Evolutionary conservation across 306 rosid species (phyloP).

Genomic region (Carpinus fangiana): DNA sequence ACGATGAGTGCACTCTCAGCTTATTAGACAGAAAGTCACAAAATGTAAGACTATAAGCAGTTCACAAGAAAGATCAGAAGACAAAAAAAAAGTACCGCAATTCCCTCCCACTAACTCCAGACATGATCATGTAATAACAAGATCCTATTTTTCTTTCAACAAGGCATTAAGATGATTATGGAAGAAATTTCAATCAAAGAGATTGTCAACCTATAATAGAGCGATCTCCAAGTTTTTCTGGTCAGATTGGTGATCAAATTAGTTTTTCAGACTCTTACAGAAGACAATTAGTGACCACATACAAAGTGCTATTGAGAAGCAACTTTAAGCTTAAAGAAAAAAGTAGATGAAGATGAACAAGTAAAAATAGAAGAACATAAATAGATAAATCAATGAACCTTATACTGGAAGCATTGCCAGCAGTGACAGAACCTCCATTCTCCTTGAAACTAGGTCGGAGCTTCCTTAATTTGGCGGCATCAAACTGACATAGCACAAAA

Average conservation of each 20-base stretch:
- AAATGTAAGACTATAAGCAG: conserved; percentile 8
- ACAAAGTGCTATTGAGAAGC: background rate
- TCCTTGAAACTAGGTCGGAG: conserved; percentile 98
- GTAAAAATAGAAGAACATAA: background rate
- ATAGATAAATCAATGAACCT: conserved; percentile 49
- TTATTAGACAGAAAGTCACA: background rate
- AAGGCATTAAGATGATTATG: background rate
- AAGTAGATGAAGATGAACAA: background rate
- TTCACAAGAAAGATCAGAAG: conserved; percentile 14
- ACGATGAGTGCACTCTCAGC: conserved; percentile 19
- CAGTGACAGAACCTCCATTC: conserved; percentile 89
- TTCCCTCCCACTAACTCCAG: background rate
- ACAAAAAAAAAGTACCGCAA: background rate
- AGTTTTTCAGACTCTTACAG: background rate
- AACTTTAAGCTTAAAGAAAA: background rate
- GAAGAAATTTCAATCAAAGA: background rate
- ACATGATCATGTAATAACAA: conserved; percentile 3
- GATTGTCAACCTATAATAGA: background rate
- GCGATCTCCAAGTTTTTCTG: background rate
- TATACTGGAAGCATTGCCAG: conserved; percentile 99
- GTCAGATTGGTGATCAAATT: background rate
- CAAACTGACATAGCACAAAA: conserved; percentile 63
- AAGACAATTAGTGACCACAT: background rate
- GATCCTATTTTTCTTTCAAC: conserved; percentile 2
- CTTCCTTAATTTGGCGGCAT: conserved; percentile 89